Evolutionary conservation across 2,329 filamentous ascomycete genomes (phyloP), one percentile per base, ranked within the genome.

Genomic region (Apiospora sp.): DNA sequence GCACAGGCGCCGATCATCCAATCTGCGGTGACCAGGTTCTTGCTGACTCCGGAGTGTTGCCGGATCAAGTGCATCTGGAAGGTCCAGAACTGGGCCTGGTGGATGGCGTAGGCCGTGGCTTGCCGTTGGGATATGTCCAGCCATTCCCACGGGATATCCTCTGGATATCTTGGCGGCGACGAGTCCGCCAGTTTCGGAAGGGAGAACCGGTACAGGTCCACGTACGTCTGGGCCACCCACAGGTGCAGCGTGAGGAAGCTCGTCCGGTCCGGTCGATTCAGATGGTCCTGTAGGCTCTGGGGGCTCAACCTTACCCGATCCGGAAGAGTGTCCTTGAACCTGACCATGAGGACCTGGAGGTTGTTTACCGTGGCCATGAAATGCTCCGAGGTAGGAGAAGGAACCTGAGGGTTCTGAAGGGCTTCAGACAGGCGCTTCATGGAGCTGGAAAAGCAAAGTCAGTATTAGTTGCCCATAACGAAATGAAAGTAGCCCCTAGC

Each of bases 1-100:
- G 72, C 72, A 24, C 71, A 72, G 27, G 72, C 72, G 10, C 72
- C 72, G 24, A 73, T 64, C 72, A 73, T 72, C 72, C 72, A 73
- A 46, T 73, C 72, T 48, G 72, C 68, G 27, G 72, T 72, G 24
- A 71, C 68, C 19, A 73, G 68, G 14, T 68, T 71, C n/a, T 70
- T 51, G 24, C 43, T 70, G n/a, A 73, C 22, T 4, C 67, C 54
- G 12, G 68, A 44, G 14, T 43, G 44, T 10, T 68, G 68, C 34
- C 68, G 37, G 44, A 73, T 71, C 27, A 70, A 30, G n/a, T 72
- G 71, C 27, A 72, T 54, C 46, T 69, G 46, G 44, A 71, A 72
- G 6, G 69, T 69, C 72, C 72, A 73, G 49, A 71, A 72, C 19
- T 73, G 72, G 1, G 72, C 71, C 16, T 71, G 68, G 58, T 71